Conservation (phyloP, 2,329 filamentous ascomycete genomes). For the Xylariales sp. region DNA sequence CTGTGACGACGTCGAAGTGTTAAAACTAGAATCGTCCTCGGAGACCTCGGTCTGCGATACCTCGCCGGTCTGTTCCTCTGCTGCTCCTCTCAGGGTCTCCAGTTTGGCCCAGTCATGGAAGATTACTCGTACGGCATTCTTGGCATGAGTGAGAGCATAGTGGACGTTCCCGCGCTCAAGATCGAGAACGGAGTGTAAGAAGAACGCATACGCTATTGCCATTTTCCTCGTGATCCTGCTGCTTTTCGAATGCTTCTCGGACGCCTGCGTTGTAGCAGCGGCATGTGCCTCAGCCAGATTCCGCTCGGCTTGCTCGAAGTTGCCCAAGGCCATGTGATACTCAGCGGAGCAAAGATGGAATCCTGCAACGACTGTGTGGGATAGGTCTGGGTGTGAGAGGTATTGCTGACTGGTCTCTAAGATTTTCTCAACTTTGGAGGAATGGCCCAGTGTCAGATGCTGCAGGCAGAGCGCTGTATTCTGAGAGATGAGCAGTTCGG, state of each 20-base stretch:
- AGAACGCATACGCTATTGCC: conserved; percentile 54
- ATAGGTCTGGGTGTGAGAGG: conserved; percentile 33
- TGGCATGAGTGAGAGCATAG: conserved; percentile 52
- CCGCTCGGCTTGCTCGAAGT: conserved; percentile 53
- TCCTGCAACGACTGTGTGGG: conserved; percentile 36
- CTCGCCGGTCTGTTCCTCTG: conserved; percentile 15
- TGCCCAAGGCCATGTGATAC: conserved; percentile 64
- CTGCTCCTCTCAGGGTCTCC: conserved; percentile 32
- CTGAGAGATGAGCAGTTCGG: conserved; percentile 39
- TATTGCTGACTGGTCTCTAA: conserved; percentile 56
- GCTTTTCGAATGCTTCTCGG: conserved; percentile 24
- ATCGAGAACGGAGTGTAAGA: conserved; percentile 61
- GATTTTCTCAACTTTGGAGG: conserved; percentile 41
- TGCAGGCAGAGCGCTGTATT: conserved; percentile 47
- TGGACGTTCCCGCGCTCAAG: conserved; percentile 58
- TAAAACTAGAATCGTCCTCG: conserved; percentile 23
- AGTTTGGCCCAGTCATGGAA: conserved; percentile 53
- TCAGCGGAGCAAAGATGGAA: conserved; percentile 72
- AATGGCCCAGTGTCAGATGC: conserved; percentile 49
- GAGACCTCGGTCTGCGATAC: conserved; percentile 21
- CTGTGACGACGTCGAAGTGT: conserved; percentile 21
- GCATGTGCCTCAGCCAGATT: conserved; percentile 36
- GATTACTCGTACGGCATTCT: conserved; percentile 51
- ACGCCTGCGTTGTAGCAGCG: conserved; percentile 23
- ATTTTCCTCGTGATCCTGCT: conserved; percentile 43